These are phyloP conservation scores for Physaria fendleri DNA, from an alignment of 345 rosid species.

Conservation along the genomic window DNA sequence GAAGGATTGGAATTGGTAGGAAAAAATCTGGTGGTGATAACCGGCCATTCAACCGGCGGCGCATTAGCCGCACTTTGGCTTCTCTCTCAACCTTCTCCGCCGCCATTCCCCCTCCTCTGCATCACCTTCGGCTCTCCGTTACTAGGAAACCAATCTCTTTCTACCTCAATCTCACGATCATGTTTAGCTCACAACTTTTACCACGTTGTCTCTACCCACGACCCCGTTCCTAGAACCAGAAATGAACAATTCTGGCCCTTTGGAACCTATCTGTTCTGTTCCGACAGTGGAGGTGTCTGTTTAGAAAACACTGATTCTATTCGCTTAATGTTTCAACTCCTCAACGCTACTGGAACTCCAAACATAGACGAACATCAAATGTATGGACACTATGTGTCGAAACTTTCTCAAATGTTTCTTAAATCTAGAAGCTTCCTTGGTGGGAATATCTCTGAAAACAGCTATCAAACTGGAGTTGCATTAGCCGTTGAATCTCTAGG, in stretches of 20 bases:
- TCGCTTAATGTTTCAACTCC: constrained; percentile 43
- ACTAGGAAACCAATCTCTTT: constrained; percentile 60
- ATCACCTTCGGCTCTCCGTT: constrained; percentile 81
- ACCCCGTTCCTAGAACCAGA: constrained; percentile 41
- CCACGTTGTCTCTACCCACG: constrained; percentile 55
- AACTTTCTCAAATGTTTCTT: constrained; percentile 35
- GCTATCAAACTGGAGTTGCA: constrained; percentile 55
- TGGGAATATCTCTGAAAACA: constrained; percentile 39
- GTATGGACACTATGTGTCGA: constrained; percentile 45
- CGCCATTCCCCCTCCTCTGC: constrained; percentile 41
- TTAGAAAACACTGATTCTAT: constrained; percentile 53
- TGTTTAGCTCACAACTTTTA: constrained; percentile 68
- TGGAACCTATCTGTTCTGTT: constrained; percentile 63
- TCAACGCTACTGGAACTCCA: constrained; percentile 20
- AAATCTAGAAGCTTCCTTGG: constrained; percentile 33
- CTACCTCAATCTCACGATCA: constrained; percentile 44
- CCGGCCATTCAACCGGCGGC: constrained; percentile 89
- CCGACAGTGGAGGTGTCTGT: constrained; percentile 70
- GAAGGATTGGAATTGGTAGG: constrained; percentile 16
- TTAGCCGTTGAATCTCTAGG: constrained; percentile 66
- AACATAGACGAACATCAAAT: constrained; percentile 53
- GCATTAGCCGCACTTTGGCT: constrained; percentile 76
- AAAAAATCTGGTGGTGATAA: constrained; percentile 47
- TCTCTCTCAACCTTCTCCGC: constrained; percentile 39
- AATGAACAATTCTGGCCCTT: constrained; percentile 50